Evolutionary conservation across 768 basidiomycete genomes (phyloP), one percentile per base, ranked within the genome.

Genomic region (Clavulina sp.): DNA sequence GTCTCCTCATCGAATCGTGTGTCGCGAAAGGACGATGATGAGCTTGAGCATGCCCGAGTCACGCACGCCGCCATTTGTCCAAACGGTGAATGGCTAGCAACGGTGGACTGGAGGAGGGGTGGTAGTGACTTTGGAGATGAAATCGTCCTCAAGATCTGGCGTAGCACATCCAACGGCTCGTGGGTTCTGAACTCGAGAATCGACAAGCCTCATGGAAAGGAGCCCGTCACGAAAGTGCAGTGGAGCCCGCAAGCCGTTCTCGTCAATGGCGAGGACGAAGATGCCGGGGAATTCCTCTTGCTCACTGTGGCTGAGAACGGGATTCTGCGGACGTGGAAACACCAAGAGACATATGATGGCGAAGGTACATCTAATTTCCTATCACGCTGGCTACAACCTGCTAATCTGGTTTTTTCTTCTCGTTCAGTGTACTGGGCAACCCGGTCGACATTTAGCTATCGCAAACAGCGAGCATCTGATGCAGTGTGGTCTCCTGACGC

Each of bases 1-100:
- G 77, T 99, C 5, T 80, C 86, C 1, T 88, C 93, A 21, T 89
- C 89, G 26, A 97, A 97, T 68, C 77, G 87, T 54, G 76, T 96
- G 19, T 83, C 89, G 13, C 70, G 81, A 57, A 70, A 77, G 57
- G 86, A 87, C 41, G 84, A 89, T 53, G 82, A 78, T 60, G 69
- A 73, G 4, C 62, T 91, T 38, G 80, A 84, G 55, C 79, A 83
- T 5, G 74, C 82, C 2, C 72, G 80, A 13, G 84, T 97, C 2
- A 81, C 86, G 47, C 70, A 69, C 6, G 75, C 73, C 4, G 75
- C 72, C 3, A 69, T 92, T 53, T 82, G 83, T 3, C n/a, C 13
- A 3, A 54, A 53, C 13, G 81, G 81, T 6, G 71, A 76, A 43
- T 97, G 93, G 92, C 77, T 99, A 77, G 89, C 89, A 4, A 92